phyloP scores from a whole-genome alignment of 768 basidiomycete genomes.

The Brasilioporus rufonigricans region DNA sequence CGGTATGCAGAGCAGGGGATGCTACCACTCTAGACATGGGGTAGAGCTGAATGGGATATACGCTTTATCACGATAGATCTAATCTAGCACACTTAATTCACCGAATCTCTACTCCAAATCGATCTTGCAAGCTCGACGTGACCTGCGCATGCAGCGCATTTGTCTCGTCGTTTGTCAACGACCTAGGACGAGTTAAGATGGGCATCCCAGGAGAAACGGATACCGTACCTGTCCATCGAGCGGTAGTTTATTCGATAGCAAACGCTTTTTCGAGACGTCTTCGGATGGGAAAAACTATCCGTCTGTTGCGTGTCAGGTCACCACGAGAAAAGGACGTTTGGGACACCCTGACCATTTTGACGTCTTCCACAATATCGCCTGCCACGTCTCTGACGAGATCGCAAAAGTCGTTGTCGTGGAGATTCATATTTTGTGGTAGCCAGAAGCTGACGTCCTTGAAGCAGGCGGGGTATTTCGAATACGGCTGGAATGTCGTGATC shows the following conservation, averaged over 20 bases:
- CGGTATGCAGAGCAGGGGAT: constrained; percentile 4
- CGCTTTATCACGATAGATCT: constrained; percentile 35
- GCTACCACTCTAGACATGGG: constrained; percentile 28
- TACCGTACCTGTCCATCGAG: constrained; percentile 86
- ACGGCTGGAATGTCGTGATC: constrained; percentile 83
- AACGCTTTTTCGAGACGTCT: constrained; percentile 72
- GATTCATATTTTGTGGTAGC: constrained; percentile 51
- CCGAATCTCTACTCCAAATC: constrained; percentile 85
- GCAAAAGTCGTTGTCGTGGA: constrained; percentile 97
- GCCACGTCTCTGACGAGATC: constrained; percentile 91
- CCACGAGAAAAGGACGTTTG: not conserved
- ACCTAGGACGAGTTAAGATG: constrained; percentile 43
- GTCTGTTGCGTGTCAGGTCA: constrained; percentile 50
- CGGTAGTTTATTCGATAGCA: constrained; percentile 93
- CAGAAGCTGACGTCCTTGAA: constrained; percentile 97
- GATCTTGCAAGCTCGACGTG: constrained; percentile 49
- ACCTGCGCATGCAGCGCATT: constrained; percentile 75
- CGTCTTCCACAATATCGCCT: constrained; percentile 90
- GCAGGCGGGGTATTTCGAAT: constrained; percentile 89
- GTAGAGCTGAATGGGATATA: constrained; percentile 20
- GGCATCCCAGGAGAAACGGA: not conserved
- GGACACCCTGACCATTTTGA: constrained; percentile 61
- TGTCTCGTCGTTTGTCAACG: constrained; percentile 85
- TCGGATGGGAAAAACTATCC: constrained; percentile 88
- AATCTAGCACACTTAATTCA: constrained; percentile 48